Conservation (phyloP, 495 filamentous ascomycete genomes). For the Jackrogersella minutella region DNA sequence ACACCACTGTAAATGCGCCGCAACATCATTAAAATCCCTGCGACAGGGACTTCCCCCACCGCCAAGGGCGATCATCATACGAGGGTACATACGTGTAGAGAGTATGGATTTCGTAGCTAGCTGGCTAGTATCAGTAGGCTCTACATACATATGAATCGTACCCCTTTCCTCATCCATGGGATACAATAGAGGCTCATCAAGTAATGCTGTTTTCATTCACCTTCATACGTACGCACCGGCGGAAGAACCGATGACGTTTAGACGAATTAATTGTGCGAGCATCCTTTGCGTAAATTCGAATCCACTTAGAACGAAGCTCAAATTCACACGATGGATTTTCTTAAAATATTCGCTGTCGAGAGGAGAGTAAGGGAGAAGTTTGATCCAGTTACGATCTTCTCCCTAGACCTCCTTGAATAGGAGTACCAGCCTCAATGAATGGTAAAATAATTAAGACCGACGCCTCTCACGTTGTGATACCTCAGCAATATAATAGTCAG, state of each 20-base stretch:
- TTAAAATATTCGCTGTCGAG: background rate
- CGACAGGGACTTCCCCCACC: conserved; percentile 29
- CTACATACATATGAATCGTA: background rate
- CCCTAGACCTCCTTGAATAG: background rate
- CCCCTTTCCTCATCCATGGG: background rate
- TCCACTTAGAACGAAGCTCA: background rate
- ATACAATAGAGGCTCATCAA: background rate
- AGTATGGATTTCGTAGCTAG: background rate
- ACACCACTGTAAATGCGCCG: conserved; percentile 30
- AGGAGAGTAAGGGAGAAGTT: background rate
- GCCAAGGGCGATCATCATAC: conserved; percentile 42
- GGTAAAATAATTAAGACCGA: background rate
- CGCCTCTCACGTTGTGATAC: conserved; percentile 25
- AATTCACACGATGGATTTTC: background rate
- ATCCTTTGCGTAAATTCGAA: background rate
- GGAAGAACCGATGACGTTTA: background rate
- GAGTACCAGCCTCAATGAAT: conserved; percentile 3
- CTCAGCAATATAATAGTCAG: conserved; percentile 4
- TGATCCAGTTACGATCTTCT: background rate
- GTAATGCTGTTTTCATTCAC: background rate
- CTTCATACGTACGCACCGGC: background rate
- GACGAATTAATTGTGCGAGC: conserved; percentile 2
- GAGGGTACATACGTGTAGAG: conserved; percentile 15
- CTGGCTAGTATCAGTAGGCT: too few relatives aligned
- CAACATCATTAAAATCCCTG: conserved; percentile 23